Evolutionary conservation across 768 basidiomycete genomes (phyloP).

Genomic region (Piloderma croceum): DNA sequence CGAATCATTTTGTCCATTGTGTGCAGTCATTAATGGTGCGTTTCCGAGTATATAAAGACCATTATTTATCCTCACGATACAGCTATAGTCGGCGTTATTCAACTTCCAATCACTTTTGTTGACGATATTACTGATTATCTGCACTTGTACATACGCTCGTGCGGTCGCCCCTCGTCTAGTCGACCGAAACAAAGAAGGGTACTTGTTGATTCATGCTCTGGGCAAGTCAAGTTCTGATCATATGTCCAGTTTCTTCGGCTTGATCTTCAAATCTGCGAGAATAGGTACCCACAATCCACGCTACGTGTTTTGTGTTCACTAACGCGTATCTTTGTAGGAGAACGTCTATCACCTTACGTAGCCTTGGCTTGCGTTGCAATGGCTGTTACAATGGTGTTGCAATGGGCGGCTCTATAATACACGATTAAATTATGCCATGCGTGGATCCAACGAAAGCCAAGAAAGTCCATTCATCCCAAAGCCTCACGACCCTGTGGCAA

Average conservation of each 20-base stretch:
- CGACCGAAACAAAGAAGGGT: slow-evolving; percentile 95
- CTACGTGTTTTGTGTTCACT: not conserved
- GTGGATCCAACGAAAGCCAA: too few relatives aligned
- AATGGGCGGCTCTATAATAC: too few relatives aligned
- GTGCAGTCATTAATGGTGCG: too few relatives aligned
- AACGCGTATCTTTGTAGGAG: slow-evolving; percentile 48
- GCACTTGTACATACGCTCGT: slow-evolving; percentile 95
- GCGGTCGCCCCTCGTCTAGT: slow-evolving; percentile 85
- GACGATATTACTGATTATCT: slow-evolving; percentile 89
- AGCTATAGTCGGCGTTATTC: slow-evolving; percentile 92
- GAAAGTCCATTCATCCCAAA: too few relatives aligned
- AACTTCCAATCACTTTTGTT: slow-evolving; percentile 95
- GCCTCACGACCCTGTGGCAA: not conserved
- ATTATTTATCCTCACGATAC: too few relatives aligned
- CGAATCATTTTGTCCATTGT: too few relatives aligned
- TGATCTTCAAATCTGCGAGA: slow-evolving; percentile 93
- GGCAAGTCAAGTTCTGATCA: slow-evolving; percentile 5
- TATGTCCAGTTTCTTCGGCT: slow-evolving; percentile 67
- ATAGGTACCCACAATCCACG: slow-evolving; percentile 58
- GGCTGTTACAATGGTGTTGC: slow-evolving; percentile 68
- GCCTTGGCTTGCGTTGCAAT: slow-evolving; percentile 88
- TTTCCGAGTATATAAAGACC: too few relatives aligned
- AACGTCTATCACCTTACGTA: slow-evolving; percentile 94
- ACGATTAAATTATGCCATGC: too few relatives aligned
- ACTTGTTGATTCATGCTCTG: slow-evolving; percentile 15